Conservation (phyloP, 352 stramenopile genomes). For the Phytophthora syringae region DNA sequence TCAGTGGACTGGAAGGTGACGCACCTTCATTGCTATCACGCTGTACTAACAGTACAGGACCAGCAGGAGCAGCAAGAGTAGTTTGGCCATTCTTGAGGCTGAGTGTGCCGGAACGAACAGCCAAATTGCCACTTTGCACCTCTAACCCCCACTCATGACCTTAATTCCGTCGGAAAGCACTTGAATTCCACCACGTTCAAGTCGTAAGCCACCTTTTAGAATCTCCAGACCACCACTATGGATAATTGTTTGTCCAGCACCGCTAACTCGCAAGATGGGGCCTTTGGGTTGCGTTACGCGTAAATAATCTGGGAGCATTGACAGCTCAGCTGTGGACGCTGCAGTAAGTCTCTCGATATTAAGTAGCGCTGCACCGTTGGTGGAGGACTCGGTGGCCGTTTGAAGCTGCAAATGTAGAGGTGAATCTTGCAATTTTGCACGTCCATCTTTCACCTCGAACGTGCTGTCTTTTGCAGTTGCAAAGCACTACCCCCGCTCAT, state of each 20-base stretch:
- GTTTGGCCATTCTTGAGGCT: constrained; percentile 51
- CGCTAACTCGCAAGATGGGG: constrained; percentile 59
- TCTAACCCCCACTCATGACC: constrained; percentile 49
- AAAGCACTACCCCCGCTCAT: constrained; percentile 37
- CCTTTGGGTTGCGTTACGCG: constrained; percentile 43
- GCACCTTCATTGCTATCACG: constrained; percentile 19
- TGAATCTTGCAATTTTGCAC: constrained; percentile 50
- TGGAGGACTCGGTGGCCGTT: constrained; percentile 15
- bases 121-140: constrained; percentile 51
- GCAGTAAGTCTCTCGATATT: constrained; percentile 43
- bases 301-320: constrained; percentile 52
- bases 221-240: constrained; percentile 67
- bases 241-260: constrained; percentile 58
- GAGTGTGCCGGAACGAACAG: constrained; percentile 45
- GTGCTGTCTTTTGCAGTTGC: constrained; percentile 51
- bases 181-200: constrained; percentile 63
- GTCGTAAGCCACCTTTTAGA: constrained; percentile 57
- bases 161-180: constrained; percentile 65
- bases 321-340: constrained; percentile 17
- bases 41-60: constrained; percentile 36
- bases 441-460: constrained; percentile 54
- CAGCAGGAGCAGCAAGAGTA: constrained; percentile 25
- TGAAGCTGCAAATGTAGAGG: constrained; percentile 42
- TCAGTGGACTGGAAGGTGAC: constrained; percentile 31
- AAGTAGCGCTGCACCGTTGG: constrained; percentile 31